Evolutionary conservation across 2,329 filamentous ascomycete species (phyloP).

Genomic region (Neofusicoccum laricinum): DNA sequence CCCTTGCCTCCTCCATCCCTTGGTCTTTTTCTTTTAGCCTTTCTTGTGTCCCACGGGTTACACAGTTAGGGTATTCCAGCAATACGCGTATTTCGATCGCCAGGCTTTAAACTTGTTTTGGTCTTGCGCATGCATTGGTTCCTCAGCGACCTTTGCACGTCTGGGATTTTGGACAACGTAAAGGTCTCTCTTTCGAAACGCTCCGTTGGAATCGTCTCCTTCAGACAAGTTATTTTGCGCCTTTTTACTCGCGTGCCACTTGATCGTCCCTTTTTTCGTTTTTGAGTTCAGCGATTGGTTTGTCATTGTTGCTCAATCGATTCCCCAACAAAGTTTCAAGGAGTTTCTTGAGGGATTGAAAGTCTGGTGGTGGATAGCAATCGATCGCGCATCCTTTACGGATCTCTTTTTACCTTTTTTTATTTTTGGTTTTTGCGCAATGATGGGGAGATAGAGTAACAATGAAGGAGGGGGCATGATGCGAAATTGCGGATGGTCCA

Average conservation of each 20-base stretch:
- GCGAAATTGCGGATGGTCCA: background rate
- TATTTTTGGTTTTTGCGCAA: too few relatives aligned
- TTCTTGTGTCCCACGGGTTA: background rate
- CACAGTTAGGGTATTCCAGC: background rate
- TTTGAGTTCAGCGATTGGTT: background rate
- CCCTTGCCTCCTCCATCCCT: constrained; percentile 7
- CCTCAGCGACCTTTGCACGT: background rate
- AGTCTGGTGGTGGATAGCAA: too few relatives aligned
- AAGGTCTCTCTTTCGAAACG: too few relatives aligned
- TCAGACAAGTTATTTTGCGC: too few relatives aligned
- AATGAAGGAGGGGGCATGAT: too few relatives aligned
- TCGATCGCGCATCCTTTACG: background rate
- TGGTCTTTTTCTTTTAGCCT: background rate
- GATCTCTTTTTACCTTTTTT: background rate
- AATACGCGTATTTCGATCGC: background rate
- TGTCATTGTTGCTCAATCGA: background rate
- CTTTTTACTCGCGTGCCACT: too few relatives aligned
- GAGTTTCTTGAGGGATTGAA: background rate
- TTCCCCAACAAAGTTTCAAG: background rate
- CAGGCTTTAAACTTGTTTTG: background rate
- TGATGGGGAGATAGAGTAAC: too few relatives aligned
- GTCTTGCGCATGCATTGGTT: background rate
- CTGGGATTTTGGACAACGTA: background rate
- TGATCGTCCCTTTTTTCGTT: background rate
- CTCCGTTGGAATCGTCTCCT: too few relatives aligned